Evolutionary conservation across 495 filamentous ascomycete genomes (phyloP), one percentile per base, ranked within the genome.

Genomic region (Neurospora sp.): DNA sequence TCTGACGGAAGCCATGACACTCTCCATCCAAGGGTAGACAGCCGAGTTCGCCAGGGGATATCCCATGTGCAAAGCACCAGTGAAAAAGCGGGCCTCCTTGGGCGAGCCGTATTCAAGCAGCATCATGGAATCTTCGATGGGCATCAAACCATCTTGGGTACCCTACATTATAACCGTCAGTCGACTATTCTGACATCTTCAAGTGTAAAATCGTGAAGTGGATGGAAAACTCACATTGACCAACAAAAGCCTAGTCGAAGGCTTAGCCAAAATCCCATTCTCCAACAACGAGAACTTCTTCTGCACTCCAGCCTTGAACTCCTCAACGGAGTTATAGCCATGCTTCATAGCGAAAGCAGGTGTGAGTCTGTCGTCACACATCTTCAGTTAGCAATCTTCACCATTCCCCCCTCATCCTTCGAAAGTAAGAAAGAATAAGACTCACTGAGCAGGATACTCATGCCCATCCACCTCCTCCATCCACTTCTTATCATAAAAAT

Each of bases 371-470:
- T 72, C 27, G 73, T 16, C 40, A 42, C 41, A 12, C 39, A 39
- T 39, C 4, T 39, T 39, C 39, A 12, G 39, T 39, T 39, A 39
- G 39, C 39, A 39, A 39, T 12, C 10, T 4, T 39, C 10, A 39
- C 39, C 39, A 39, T 11, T 39, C 1, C 39, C 2, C 10, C 3
- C 11, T 39, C 39, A 12, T 39, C 11, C 39, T 12, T 4, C 39
- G 38, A 39, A 39, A 39, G 39, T 39, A 39, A 11, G 38, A 74
- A 44, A n/a, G 70, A 72, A 54, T 40, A 18, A 46, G 10, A 86
- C 86, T 82, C 72, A 90, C 85, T 84, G 80, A 78, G 94, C 94
- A 11, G 92, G 92, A 81, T 95, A 95, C 81, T 94, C 92, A 73
- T 92, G 89, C 38, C 90, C 88, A 74, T 93, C 89, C 0, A 89